phyloP scores from a whole-genome alignment of 148 eudicot genomes.

The Euryodendron excelsum region DNA sequence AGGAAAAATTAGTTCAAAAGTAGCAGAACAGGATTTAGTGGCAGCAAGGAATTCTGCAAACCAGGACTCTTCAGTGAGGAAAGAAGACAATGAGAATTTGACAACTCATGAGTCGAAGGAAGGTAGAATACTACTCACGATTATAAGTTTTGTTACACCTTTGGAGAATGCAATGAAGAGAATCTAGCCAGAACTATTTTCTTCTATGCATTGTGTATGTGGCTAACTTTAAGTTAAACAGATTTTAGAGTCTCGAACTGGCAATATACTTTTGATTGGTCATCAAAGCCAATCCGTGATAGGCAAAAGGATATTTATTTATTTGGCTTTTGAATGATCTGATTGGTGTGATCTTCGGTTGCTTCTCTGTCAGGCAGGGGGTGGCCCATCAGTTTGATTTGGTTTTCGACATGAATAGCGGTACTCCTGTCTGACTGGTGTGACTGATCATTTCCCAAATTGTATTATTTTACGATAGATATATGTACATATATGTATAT shows the following conservation, averaged over 20 bases:
- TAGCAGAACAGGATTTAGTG: slow-evolving; percentile 3
- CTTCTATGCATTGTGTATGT: background rate
- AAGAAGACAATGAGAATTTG: slow-evolving; percentile 15
- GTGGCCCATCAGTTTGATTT: background rate
- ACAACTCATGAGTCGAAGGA: slow-evolving; percentile 15
- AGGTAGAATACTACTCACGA: slow-evolving; percentile 19
- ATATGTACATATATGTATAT: background rate
- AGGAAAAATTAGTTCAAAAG: slow-evolving; percentile 8
- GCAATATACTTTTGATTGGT: background rate
- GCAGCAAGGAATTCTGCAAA: slow-evolving; percentile 7
- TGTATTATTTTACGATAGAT: background rate
- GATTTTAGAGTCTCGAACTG: background rate
- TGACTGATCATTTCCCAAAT: background rate
- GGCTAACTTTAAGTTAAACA: background rate
- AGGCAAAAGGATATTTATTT: background rate
- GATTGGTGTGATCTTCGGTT: background rate
- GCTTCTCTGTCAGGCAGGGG: background rate
- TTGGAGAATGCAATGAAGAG: background rate
- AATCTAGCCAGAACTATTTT: background rate
- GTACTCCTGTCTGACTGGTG: background rate
- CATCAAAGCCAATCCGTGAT: background rate
- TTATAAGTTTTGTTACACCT: background rate
- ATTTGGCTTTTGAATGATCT: background rate
- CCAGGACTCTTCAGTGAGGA: slow-evolving; percentile 6
- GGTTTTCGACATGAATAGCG: background rate